These are phyloP conservation scores for Diaporthe aspalathi DNA, from an alignment of 2,329 filamentous ascomycete genomes.

Conservation along the genomic window DNA sequence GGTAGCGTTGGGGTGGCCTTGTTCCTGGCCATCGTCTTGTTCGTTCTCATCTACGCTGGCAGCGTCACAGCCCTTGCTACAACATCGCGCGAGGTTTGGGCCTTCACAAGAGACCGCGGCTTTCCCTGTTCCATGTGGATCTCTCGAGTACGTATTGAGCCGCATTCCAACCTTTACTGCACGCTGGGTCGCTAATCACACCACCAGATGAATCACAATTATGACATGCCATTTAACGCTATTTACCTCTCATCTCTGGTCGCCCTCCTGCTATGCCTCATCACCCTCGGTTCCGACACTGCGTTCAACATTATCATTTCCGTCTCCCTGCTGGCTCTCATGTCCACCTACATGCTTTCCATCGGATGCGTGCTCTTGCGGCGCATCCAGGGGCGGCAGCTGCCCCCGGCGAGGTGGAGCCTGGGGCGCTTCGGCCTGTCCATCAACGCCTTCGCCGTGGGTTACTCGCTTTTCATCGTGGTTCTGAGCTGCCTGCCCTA, in stretches of 20 bases:
- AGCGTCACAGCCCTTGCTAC: conserved; percentile 36
- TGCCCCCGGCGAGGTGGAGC: conserved; percentile 51
- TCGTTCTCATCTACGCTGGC: conserved; percentile 33
- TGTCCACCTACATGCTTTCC: conserved; percentile 49
- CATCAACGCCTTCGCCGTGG: conserved; percentile 49
- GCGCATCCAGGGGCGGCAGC: conserved; percentile 47
- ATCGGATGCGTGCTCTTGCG: conserved; percentile 49
- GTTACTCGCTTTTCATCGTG: conserved; percentile 42
- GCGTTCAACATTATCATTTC: conserved; percentile 52
- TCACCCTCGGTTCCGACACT: conserved; percentile 49
- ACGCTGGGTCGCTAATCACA: not conserved
- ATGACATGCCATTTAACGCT: conserved; percentile 49
- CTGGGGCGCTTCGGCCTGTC: conserved; percentile 52
- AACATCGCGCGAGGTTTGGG: conserved; percentile 37
- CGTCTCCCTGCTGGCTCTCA: conserved; percentile 47
- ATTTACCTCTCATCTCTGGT: conserved; percentile 46
- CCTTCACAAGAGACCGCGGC: conserved; percentile 34
- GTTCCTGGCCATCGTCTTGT: conserved; percentile 33
- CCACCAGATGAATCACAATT: conserved; percentile 32
- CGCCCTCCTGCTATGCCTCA: conserved; percentile 47
- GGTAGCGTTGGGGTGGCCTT: conserved; percentile 24
- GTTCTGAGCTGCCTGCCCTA: conserved; percentile 34
- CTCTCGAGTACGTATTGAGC: conserved; percentile 13
- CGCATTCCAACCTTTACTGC: fast-evolving
- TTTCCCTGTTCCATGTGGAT: conserved; percentile 37